Percentiles rank a stretch among this genome's conserved stretches.
These are phyloP conservation scores for Aegilops longissima DNA, from an alignment of 176 grass and related monocot genomes.

Conservation along the genomic window DNA sequence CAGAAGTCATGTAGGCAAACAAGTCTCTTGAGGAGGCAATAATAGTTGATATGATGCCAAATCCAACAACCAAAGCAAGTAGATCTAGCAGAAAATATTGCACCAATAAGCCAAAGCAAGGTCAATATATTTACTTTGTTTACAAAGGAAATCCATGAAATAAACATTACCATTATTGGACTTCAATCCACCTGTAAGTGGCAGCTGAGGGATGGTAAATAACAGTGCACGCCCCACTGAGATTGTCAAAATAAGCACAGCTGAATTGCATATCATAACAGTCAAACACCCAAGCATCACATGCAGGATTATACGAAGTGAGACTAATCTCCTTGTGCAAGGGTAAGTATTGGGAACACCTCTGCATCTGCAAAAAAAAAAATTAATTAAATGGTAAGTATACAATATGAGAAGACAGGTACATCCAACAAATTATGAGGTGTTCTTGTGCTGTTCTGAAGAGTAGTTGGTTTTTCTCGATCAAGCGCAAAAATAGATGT, in stretches of 20 bases:
- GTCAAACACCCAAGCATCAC: conserved; percentile 32
- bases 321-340: too few species aligned
- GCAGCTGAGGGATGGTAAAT: conserved; percentile 32
- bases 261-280: conserved; percentile 38
- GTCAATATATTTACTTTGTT: neutral
- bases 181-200: conserved; percentile 16
- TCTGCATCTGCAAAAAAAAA: too few species aligned
- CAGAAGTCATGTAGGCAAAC: conserved; percentile 24
- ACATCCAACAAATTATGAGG: too few species aligned
- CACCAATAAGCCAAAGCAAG: neutral
- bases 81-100: conserved; percentile 39
- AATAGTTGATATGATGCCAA: conserved; percentile 39
- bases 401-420: too few species aligned
- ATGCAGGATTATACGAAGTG: too few species aligned
- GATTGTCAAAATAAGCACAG: conserved; percentile 37
- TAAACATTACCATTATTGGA: conserved; percentile 43
- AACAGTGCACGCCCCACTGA: conserved; percentile 44
- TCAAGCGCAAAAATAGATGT: too few species aligned
- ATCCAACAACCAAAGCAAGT: conserved; percentile 36
- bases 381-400: too few species aligned
- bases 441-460: too few species aligned
- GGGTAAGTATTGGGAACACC: too few species aligned
- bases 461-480: too few species aligned
- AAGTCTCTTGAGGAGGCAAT: conserved; percentile 17
- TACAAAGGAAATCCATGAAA: neutral